Conservation (phyloP, 2,329 filamentous ascomycete genomes). For the Tolypocladium tropicale region DNA sequence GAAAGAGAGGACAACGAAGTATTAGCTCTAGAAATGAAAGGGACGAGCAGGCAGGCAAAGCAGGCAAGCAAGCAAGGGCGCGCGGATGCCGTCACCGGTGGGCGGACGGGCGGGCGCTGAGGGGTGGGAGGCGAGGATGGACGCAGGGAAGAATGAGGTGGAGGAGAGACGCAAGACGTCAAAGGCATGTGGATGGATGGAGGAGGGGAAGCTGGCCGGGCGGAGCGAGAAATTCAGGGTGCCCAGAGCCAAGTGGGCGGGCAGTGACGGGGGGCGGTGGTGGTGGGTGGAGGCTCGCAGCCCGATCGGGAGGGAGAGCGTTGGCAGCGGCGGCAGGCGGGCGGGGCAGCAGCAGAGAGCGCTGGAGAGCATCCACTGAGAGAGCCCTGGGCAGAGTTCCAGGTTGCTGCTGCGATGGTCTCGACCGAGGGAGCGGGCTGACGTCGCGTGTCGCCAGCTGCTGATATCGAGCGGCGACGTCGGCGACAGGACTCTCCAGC, state of each 20-base stretch:
- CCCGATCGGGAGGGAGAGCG: not conserved
- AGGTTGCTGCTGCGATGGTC: not conserved
- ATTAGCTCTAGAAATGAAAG: not conserved
- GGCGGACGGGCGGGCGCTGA: not conserved
- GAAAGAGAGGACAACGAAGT: not conserved
- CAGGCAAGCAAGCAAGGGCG: not conserved
- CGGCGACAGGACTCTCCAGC: too few species aligned
- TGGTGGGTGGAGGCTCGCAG: not conserved
- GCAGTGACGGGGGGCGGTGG: not conserved
- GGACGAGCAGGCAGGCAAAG: too few species aligned
- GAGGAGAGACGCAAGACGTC: too few species aligned
- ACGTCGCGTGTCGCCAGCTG: too few species aligned
- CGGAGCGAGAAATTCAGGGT: not conserved
- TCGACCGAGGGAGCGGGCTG: too few species aligned
- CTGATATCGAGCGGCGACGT: not conserved
- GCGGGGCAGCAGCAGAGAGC: too few species aligned
- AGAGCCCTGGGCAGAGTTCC: too few species aligned
- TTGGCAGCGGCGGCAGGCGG: not conserved
- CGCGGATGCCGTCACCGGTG: not conserved
- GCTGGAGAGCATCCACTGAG: too few species aligned
- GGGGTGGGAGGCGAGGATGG: not conserved
- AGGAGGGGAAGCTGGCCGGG: not conserved
- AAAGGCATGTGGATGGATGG: too few species aligned
- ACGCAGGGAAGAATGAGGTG: not conserved
- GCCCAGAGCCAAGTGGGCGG: not conserved